A percentile compares a stretch with the other conserved stretches of the same genome.
Conservation (phyloP, 208 protist genomes). For the Phytomonas sp. region DNA sequence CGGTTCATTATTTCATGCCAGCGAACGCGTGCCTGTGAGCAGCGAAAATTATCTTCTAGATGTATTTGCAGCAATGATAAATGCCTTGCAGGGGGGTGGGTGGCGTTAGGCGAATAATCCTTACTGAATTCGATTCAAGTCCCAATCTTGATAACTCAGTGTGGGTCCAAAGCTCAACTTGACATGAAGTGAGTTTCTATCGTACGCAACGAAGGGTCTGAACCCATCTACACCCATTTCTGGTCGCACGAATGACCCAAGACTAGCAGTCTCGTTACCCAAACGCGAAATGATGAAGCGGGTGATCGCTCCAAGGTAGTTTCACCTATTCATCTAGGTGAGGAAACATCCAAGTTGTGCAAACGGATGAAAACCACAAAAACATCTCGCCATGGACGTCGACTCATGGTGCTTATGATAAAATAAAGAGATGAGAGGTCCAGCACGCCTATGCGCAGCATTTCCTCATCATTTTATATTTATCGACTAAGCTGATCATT, state of each 20-base stretch:
- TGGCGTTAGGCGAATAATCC: neutral
- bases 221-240: neutral
- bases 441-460: neutral
- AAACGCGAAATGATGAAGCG: neutral
- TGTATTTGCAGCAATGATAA: neutral
- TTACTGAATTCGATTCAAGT: too few relatives aligned
- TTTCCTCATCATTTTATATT: slow-evolving; percentile 1
- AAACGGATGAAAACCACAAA: neutral
- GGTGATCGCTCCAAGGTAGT: neutral
- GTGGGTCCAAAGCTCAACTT: neutral
- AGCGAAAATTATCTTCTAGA: neutral
- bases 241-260: neutral
- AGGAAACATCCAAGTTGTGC: neutral
- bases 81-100: neutral
- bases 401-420: neutral
- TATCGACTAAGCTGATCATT: slow-evolving; percentile 2
- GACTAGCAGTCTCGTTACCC: neutral
- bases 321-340: neutral
- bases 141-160: too few relatives aligned
- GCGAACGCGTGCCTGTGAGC: too few relatives aligned
- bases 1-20: too few relatives aligned
- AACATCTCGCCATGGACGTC: neutral
- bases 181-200: too few relatives aligned
- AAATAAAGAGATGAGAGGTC: neutral
- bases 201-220: neutral